Evolutionary conservation across 208 protist species (phyloP), one percentile per base, ranked within the genome.

Genomic region (Sergeia podlipaevii): DNA sequence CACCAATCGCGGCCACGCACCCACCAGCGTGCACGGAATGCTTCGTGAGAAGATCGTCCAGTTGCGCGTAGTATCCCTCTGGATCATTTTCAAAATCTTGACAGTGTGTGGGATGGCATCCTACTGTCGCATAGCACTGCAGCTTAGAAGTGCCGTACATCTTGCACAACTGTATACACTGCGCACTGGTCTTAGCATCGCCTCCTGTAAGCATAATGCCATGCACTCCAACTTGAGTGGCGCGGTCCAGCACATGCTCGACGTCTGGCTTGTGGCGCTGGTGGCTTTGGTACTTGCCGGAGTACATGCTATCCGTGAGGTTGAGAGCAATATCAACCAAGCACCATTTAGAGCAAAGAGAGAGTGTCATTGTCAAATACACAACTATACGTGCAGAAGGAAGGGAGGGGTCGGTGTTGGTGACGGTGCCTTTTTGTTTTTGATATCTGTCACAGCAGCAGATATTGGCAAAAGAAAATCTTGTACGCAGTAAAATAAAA

Each of bases 241-340:
- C 68, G 24, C 91, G 70, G 4, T 59, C 52, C 24, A 97, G 49
- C 26, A 97, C 73, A 0, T 58, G 23, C 1, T 71, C 61, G 26
- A 93, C 57, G 51, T 96, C 91, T 1, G 41, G 10, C 0, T 49
- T 15, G 53, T 96, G 89, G 1, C 62, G 57, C 17, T 39, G 37
- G 17, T 77, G 74, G 23, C 69, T 77, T 32, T 84, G 44, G 64
- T 96, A 93, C 24, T 60, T 48, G n/a, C 89, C 89, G 5, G 43
- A 46, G 56, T 77, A 96, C 86, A 94, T 92, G 13, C 54, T 30
- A 52, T 91, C 81, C 4, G 78, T 89, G 30, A 96, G 67, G 57
- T 96, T 96, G 34, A 88, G 57, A n/a, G 81, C 85, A 65, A 93
- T 92, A 63, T 96, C 89, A 53, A 93, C 70, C 26, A 89, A 72